Evolutionary conservation across 2,329 filamentous ascomycete genomes (phyloP).

Genomic region (Apiospora phragmitis): DNA sequence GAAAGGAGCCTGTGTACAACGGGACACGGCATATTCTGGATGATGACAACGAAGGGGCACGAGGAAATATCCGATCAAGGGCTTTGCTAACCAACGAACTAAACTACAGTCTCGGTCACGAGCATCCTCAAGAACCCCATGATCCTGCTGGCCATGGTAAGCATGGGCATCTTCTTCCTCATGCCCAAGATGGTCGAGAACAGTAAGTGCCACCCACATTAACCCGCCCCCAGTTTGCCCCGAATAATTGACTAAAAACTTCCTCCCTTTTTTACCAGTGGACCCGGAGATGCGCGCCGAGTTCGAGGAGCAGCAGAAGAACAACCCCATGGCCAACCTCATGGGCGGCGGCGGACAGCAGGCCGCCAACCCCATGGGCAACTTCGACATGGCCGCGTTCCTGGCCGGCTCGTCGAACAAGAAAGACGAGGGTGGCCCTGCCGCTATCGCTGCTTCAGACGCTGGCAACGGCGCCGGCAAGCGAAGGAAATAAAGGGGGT

Average conservation of each 20-base stretch:
- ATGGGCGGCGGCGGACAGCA: constrained; percentile 44
- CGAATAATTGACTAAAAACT: background rate
- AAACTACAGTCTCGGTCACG: constrained; percentile 70
- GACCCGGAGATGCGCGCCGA: constrained; percentile 94
- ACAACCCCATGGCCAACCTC: constrained; percentile 63
- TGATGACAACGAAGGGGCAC: background rate
- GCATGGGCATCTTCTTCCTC: constrained; percentile 80
- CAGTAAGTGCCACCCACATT: constrained; percentile 59
- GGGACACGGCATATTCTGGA: background rate
- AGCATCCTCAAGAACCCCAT: constrained; percentile 90
- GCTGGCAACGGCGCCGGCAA: constrained; percentile 37
- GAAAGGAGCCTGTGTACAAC: background rate
- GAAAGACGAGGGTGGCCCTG: constrained; percentile 37
- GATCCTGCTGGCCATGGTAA: constrained; percentile 88
- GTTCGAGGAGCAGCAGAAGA: constrained; percentile 86
- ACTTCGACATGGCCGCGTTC: constrained; percentile 65
- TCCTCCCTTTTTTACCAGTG: constrained; percentile 59
- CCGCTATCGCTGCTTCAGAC: constrained; percentile 17
- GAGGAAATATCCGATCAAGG: background rate
- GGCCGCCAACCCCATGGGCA: constrained; percentile 46
- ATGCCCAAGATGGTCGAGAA: constrained; percentile 96
- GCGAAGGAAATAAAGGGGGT: constrained; percentile 35
- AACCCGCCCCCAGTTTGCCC: background rate
- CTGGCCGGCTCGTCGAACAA: constrained; percentile 56
- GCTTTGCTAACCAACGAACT: background rate